Conservation (phyloP, 2,329 filamentous ascomycete species). For the Botryotinia calthae region DNA sequence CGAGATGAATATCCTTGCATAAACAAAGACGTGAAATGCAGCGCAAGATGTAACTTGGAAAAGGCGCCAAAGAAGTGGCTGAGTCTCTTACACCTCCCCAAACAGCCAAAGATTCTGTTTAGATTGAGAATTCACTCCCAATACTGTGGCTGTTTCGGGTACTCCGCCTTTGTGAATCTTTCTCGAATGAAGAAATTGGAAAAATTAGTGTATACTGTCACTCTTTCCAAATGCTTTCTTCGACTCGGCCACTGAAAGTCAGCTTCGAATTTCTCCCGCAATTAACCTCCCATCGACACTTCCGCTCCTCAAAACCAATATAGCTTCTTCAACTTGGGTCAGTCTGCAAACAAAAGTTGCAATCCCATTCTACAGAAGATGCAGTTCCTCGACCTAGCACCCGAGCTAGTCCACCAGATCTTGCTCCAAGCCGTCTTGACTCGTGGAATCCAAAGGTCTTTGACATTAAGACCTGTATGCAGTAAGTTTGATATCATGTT, state of each 20-base stretch:
- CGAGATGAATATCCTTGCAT: not conserved
- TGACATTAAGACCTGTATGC: not conserved
- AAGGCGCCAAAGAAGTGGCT: rapidly evolving
- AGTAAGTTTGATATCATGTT: not conserved
- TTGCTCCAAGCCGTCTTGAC: not conserved
- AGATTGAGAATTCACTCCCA: not conserved
- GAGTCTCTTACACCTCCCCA: too few relatives aligned
- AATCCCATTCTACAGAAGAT: not conserved
- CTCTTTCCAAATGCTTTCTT: not conserved
- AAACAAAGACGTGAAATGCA: not conserved
- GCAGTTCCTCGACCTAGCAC: not conserved
- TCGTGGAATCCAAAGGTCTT: not conserved
- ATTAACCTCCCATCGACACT: not conserved
- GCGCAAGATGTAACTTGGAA: not conserved
- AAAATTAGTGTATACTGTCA: not conserved
- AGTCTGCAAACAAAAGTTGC: too few relatives aligned
- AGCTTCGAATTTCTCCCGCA: not conserved
- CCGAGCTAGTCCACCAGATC: not conserved
- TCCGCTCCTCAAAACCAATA: not conserved
- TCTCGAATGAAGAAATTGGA: too few relatives aligned
- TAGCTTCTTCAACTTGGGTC: too few relatives aligned
- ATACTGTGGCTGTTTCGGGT: not conserved
- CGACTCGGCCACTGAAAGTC: too few relatives aligned
- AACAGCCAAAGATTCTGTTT: not conserved
- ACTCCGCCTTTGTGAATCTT: not conserved